phyloP scores from a whole-genome alignment of 2,329 filamentous ascomycete genomes.

The Colletotrichum caudatum region DNA sequence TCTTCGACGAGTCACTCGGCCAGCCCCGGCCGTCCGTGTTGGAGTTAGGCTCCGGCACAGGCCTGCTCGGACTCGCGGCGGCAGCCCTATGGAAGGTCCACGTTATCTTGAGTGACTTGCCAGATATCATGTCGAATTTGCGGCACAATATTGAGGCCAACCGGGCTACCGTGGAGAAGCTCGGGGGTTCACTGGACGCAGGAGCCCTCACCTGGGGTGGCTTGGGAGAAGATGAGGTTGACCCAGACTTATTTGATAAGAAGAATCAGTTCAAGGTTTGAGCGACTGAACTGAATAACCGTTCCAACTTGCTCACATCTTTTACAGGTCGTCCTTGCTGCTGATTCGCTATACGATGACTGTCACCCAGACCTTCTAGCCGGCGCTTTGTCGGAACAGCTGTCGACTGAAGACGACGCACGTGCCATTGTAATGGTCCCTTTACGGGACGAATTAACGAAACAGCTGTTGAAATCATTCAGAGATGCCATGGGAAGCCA shows the following conservation, averaged over 20 bases:
- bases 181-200: conserved; percentile 69
- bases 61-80: conserved; percentile 88
- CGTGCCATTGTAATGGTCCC: conserved; percentile 86
- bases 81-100: conserved; percentile 75
- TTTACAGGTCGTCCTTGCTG: conserved; percentile 78
- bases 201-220: conserved; percentile 82
- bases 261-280: conserved; percentile 65
- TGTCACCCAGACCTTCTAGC: conserved; percentile 82
- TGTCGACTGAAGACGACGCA: conserved; percentile 67
- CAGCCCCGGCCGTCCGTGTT: conserved; percentile 61
- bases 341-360: conserved; percentile 89
- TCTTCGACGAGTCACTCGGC: conserved; percentile 55
- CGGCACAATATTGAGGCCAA: conserved; percentile 79
- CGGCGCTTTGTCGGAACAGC: conserved; percentile 75
- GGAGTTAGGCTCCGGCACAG: conserved; percentile 91
- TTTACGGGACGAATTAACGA: conserved; percentile 76
- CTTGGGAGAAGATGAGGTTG: conserved; percentile 55
- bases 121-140: conserved; percentile 85
- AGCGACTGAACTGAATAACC: conserved; percentile 5
- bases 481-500: conserved; percentile 68
- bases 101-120: conserved; percentile 85
- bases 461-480: conserved; percentile 72
- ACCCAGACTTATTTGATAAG: conserved; percentile 58
- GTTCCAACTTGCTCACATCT: conserved; percentile 5
- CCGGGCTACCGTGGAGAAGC: conserved; percentile 61